Evolutionary conservation across 2,329 filamentous ascomycete species (phyloP).

Genomic region (Cladophialophora psammophila): DNA sequence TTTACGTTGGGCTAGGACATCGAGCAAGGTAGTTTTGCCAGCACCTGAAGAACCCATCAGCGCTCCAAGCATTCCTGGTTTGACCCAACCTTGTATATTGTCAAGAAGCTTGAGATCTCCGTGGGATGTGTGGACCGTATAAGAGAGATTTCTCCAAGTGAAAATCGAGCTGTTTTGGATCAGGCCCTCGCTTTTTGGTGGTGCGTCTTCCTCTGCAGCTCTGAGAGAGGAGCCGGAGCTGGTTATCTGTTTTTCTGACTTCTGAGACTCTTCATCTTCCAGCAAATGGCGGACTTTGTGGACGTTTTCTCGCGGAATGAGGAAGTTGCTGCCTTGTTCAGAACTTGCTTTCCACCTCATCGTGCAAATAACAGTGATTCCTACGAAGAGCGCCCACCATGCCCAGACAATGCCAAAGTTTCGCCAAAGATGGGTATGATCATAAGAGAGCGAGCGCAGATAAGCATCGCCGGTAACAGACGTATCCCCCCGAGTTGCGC

Average conservation of each 20-base stretch:
- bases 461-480: slow-evolving; percentile 67
- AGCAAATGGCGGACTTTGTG: no score
- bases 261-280: no score
- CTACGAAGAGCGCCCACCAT: background rate
- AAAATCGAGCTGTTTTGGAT: slow-evolving; percentile 68
- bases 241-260: no score
- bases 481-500: slow-evolving; percentile 61
- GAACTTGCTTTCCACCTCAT: no score
- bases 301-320: no score
- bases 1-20: slow-evolving; percentile 76
- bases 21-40: slow-evolving; percentile 77
- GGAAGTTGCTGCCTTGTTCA: no score
- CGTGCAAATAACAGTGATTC: no score
- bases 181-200: no score
- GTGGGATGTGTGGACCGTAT: slow-evolving; percentile 68
- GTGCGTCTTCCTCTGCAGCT: no score
- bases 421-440: slow-evolving; percentile 68
- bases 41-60: slow-evolving; percentile 80
- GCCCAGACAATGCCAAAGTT: slow-evolving; percentile 70
- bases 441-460: slow-evolving; percentile 64
- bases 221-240: no score
- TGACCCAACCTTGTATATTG: slow-evolving; percentile 76
- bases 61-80: slow-evolving; percentile 77
- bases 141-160: slow-evolving; percentile 76
- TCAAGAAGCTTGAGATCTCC: slow-evolving; percentile 67